Conservation (phyloP, 2,329 filamentous ascomycete species). For the Gremmenia infestans region DNA sequence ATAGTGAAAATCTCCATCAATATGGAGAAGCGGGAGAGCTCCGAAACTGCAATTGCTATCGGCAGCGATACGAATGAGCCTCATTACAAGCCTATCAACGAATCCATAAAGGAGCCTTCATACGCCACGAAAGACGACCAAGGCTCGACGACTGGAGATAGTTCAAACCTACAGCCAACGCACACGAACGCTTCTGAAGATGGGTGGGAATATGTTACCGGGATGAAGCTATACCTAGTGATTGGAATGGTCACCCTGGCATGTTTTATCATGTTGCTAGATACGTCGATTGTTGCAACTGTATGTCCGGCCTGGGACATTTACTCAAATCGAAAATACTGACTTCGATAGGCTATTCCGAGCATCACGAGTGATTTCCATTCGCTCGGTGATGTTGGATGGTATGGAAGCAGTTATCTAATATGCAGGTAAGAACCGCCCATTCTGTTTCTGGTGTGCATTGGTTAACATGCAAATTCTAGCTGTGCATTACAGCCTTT, state of each 20-base stretch:
- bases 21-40: not conserved
- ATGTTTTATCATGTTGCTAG: constrained; percentile 45
- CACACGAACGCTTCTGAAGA: constrained; percentile 2
- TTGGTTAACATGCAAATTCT: constrained; percentile 7
- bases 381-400: constrained; percentile 48
- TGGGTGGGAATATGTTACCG: constrained; percentile 19
- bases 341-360: constrained; percentile 36
- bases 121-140: not conserved
- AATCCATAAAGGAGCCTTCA: not conserved
- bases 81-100: not conserved
- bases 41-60: not conserved
- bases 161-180: not conserved
- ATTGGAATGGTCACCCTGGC: constrained; percentile 37
- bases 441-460: not conserved
- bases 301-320: constrained; percentile 23
- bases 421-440: constrained; percentile 32
- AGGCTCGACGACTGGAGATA: not conserved
- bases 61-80: not conserved
- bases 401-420: constrained; percentile 49
- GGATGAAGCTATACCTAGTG: constrained; percentile 19
- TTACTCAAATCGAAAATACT: not conserved
- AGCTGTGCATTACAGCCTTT: constrained; percentile 48
- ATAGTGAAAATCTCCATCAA: not conserved
- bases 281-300: constrained; percentile 49
- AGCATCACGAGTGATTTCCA: constrained; percentile 47